A percentile compares a stretch with the other conserved stretches of the same genome.
These are phyloP conservation scores for Candida yuanshanica DNA, from an alignment of 805 yeast genomes.

Conservation along the genomic window DNA sequence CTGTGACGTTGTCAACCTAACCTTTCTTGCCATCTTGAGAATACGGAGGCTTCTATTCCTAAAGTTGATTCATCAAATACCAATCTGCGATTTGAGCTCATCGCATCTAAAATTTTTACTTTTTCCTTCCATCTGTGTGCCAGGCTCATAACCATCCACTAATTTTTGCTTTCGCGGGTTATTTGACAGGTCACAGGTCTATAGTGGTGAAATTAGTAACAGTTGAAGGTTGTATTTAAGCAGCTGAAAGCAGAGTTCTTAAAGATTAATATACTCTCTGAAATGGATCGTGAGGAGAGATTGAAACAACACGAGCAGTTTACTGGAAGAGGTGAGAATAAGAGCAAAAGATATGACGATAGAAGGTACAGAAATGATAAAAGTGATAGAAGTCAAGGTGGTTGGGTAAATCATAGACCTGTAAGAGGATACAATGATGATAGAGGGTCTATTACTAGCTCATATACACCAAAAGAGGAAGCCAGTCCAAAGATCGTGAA, in stretches of 20 bases:
- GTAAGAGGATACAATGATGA: background rate
- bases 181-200: no score
- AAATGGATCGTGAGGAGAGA: background rate
- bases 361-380: background rate
- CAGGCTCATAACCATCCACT: no score
- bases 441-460: background rate
- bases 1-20: constrained; percentile 26
- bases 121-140: background rate
- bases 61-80: background rate
- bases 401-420: background rate
- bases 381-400: no score
- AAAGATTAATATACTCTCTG: no score
- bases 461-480: background rate
- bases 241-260: no score
- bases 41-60: background rate
- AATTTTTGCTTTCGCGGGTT: background rate
- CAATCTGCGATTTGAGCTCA: background rate
- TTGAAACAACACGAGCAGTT: background rate
- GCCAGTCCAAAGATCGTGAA: background rate
- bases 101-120: constrained; percentile 4
- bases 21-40: constrained; percentile 31
- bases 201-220: no score
- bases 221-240: no score
- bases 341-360: background rate
- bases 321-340: background rate